These are phyloP conservation scores for Cladophialophora yegresii DNA, from an alignment of 2,329 filamentous ascomycete genomes.

Conservation along the genomic window DNA sequence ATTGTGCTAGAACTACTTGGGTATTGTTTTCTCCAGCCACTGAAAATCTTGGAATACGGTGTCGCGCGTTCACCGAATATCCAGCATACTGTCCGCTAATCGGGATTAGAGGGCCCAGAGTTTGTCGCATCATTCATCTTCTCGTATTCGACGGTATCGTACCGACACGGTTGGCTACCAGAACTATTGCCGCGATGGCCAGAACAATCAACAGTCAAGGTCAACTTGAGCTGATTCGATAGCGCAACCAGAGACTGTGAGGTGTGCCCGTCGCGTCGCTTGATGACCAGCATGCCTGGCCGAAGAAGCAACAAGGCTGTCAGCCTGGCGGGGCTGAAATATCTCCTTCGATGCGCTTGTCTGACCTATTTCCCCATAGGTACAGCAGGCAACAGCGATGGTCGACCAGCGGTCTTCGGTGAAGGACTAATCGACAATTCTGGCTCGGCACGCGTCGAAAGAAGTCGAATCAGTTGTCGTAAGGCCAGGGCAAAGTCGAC, in stretches of 20 bases:
- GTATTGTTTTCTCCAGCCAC: constrained; percentile 15
- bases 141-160: constrained; percentile 25
- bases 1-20: neutral
- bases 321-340: neutral
- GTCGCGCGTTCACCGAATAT: constrained; percentile 25
- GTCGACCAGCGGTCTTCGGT: too few species aligned
- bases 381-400: too few species aligned
- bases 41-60: constrained; percentile 26
- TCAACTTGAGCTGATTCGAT: constrained; percentile 24
- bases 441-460: neutral
- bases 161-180: constrained; percentile 19
- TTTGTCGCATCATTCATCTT: constrained; percentile 7
- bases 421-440: neutral
- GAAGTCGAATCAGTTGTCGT: neutral
- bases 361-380: too few species aligned
- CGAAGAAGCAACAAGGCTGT: constrained; percentile 2
- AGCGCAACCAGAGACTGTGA: constrained; percentile 22
- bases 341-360: neutral
- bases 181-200: constrained; percentile 29
- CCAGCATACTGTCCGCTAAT: constrained; percentile 20
- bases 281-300: constrained; percentile 20
- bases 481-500: neutral
- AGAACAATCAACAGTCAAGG: constrained; percentile 25
- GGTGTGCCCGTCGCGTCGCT: constrained; percentile 22
- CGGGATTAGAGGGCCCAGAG: neutral